Conservation (phyloP, 257 asterid genomes). For the Nicotiana benthamiana region DNA sequence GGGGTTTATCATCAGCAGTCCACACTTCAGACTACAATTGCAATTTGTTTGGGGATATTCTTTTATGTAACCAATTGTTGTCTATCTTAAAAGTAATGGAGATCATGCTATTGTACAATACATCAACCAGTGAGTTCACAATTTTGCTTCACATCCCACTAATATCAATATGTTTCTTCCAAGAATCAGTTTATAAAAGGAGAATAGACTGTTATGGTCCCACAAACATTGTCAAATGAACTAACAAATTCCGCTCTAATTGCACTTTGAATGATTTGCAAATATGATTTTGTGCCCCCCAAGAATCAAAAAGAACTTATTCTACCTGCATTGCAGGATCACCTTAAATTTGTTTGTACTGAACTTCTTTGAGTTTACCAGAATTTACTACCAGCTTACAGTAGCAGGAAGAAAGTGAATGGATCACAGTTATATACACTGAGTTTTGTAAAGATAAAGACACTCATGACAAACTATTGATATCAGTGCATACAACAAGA, state of each 20-base stretch:
- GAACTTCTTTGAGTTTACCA: background rate
- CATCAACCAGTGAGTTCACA: background rate
- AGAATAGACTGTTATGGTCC: background rate
- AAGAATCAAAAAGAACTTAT: background rate
- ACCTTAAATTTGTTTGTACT: background rate
- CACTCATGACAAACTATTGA: background rate
- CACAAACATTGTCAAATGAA: background rate
- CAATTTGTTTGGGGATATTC: background rate
- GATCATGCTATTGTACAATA: background rate
- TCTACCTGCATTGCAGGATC: background rate
- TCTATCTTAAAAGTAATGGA: background rate
- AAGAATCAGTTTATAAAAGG: background rate
- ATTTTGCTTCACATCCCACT: background rate
- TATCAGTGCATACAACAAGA: background rate
- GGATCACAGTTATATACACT: background rate
- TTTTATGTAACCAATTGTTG: background rate
- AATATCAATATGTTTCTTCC: background rate
- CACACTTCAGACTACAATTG: background rate
- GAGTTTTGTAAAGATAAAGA: background rate
- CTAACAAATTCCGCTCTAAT: background rate
- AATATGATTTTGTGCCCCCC: background rate
- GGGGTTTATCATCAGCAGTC: background rate
- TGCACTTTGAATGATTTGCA: background rate
- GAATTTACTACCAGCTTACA: background rate
- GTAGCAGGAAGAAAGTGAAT: background rate